phyloP scores from a whole-genome alignment of 1,284 basidiomycete species.

The Chalciporus piperatoides region DNA sequence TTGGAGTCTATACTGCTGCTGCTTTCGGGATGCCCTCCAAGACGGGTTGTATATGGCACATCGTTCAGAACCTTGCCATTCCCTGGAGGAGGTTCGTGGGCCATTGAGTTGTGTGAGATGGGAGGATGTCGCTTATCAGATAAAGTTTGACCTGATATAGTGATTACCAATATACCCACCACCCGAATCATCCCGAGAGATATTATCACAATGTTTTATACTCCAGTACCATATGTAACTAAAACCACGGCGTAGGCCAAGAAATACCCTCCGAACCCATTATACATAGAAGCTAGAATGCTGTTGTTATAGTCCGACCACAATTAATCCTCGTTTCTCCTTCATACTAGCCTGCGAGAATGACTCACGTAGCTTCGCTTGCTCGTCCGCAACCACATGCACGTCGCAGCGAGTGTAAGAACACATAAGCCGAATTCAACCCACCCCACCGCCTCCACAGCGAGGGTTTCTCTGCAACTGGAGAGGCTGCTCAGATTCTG shows the following conservation, averaged over 20 bases:
- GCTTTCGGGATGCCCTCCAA: not conserved
- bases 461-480: slow-evolving; percentile 67
- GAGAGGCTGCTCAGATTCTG: slow-evolving; percentile 23
- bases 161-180: not conserved
- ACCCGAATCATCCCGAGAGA: not conserved
- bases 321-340: slow-evolving; percentile 20
- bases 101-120: slow-evolving; percentile 2
- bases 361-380: slow-evolving; percentile 45
- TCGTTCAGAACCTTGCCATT: not conserved
- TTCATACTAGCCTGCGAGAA: slow-evolving; percentile 38
- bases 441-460: slow-evolving; percentile 72
- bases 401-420: slow-evolving; percentile 54
- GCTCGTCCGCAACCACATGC: slow-evolving; percentile 55
- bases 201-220: not conserved
- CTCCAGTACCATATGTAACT: slow-evolving; percentile 12
- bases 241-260: slow-evolving; percentile 6
- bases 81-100: not conserved
- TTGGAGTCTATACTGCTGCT: not conserved
- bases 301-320: slow-evolving; percentile 22
- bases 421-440: slow-evolving; percentile 66
- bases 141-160: slow-evolving; percentile 12
- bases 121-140: slow-evolving; percentile 23
- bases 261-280: not conserved
- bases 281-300: slow-evolving; percentile 35
- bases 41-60: not conserved